These are phyloP conservation scores for Osmanthus fragrans DNA, from an alignment of 257 asterid species.

Conservation along the genomic window DNA sequence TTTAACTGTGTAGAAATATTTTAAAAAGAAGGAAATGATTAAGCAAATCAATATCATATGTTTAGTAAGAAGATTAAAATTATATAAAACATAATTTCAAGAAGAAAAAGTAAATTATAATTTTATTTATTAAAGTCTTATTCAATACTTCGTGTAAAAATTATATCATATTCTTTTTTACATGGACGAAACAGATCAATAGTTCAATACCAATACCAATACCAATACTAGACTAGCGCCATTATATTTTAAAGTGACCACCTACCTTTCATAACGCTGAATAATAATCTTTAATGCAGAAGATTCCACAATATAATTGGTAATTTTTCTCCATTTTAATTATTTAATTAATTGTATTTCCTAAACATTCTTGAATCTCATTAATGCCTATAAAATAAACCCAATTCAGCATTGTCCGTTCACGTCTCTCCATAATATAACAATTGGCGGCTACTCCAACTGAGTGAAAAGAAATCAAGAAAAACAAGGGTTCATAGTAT, in stretches of 20 bases:
- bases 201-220: neutral
- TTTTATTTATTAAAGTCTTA: neutral
- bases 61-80: neutral
- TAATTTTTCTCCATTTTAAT: neutral
- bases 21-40: no score
- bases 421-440: neutral
- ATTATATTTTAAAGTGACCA: constrained; percentile 4
- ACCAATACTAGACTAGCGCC: no score
- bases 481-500: neutral
- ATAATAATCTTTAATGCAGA: neutral
- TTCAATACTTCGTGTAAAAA: neutral
- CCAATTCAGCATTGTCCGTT: neutral
- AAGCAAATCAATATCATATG: no score
- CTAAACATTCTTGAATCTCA: constrained; percentile 24
- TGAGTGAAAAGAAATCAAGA: neutral
- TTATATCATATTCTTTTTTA: no score
- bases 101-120: neutral
- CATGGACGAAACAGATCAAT: no score
- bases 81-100: neutral
- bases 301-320: neutral
- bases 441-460: neutral
- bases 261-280: constrained; percentile 9
- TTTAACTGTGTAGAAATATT: no score
- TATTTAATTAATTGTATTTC: neutral
- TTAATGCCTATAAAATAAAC: constrained; percentile 15